Evolutionary conservation across 176 grass and related monocot genomes (phyloP), one percentile per base, ranked within the genome.

Genomic region (Rhynchospora tenuis): DNA sequence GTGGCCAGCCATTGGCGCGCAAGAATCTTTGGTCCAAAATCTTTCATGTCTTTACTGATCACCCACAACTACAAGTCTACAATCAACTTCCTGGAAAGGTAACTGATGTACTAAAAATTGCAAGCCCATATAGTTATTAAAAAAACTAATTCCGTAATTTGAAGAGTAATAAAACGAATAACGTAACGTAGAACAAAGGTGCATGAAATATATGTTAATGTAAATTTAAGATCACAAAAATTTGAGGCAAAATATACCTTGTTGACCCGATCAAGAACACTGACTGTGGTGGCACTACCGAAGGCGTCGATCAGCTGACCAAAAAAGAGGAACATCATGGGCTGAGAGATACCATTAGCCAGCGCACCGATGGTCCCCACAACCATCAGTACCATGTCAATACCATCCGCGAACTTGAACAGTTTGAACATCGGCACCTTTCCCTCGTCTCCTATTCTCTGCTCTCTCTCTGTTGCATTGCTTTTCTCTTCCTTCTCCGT

Each of bases 281-380:
- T 58, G 23, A 26, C 33, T 10, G 33, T 19, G 13, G 73, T 29
- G 22, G 43, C 76, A 46, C 50, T 66, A 33, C 89, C 78, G 52
- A 88, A 88, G 46, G 68, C 86, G 16, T 88, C 33, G 63, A 90
- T 69, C 29, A 85, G 59, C 86, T 88, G 81, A 28, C 89, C 78
- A 22, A 91, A 91, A 50, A 88, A 51, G 33, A 85, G 64, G 13
- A 77, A 78, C 89, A 91, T 91, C 78, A 90, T 69, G n/a, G 76
- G 82, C 59, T 88, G 85, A 45, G 85, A 78, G 19, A 82, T 56
- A 9, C 85, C 85, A 62, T 57, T 85, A 17, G 81, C 82, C 50
- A 78, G 44, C 1, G 89, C 89, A 15, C 67, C 86, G 0, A 77
- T 62, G 20, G 70, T 64, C 26, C 88, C 84, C 26, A 80, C 83